phyloP scores from a whole-genome alignment of 352 stramenopile species.

The Globisporangium uncinulatum region DNA sequence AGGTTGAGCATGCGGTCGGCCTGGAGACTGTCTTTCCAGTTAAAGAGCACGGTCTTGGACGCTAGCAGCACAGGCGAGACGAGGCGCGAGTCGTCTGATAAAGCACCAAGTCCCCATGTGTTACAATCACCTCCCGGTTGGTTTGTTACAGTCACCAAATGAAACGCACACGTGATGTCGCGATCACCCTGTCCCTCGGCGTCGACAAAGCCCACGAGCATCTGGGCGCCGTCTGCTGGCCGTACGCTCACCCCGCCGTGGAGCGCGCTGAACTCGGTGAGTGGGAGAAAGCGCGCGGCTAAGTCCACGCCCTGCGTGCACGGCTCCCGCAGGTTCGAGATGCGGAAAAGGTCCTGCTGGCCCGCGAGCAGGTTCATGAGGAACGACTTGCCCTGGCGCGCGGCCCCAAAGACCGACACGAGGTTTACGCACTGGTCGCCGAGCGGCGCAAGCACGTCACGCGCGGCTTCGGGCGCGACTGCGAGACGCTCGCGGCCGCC shows the following conservation, averaged over 20 bases:
- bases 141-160: neutral
- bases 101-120: neutral
- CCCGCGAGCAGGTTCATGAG: constrained; percentile 85
- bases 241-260: constrained; percentile 44
- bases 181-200: constrained; percentile 80
- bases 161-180: constrained; percentile 67
- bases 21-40: constrained; percentile 87
- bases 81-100: constrained; percentile 68
- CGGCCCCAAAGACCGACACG: constrained; percentile 83
- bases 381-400: constrained; percentile 81
- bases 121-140: neutral
- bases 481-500: constrained; percentile 59
- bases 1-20: constrained; percentile 83
- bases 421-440: constrained; percentile 69
- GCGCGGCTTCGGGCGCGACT: constrained; percentile 47
- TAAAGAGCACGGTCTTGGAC: constrained; percentile 86
- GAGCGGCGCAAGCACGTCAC: constrained; percentile 54
- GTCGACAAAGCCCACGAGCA: constrained; percentile 83
- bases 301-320: constrained; percentile 85
- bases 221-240: constrained; percentile 27
- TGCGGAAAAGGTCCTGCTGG: constrained; percentile 85
- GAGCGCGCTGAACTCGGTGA: constrained; percentile 60
- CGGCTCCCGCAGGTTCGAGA: constrained; percentile 81
- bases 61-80: constrained; percentile 80
- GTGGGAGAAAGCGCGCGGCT: constrained; percentile 67